Evolutionary conservation across 768 basidiomycete species (phyloP), one percentile per base, ranked within the genome.

Genomic region (Suillus decipiens): DNA sequence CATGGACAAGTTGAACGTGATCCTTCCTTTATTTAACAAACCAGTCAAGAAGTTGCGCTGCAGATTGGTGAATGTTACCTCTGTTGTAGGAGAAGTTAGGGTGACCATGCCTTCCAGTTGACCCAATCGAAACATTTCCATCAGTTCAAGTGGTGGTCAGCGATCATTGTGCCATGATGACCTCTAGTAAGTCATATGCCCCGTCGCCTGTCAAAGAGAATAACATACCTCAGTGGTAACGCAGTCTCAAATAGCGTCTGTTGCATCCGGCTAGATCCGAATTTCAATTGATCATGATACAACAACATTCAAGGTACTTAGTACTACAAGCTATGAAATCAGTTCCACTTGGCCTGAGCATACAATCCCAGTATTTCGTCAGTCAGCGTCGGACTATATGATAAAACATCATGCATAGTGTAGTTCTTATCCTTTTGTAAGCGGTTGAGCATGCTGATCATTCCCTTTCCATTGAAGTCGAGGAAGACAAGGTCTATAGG

Each of bases 401-500:
- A 19, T 36, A 67, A 62, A 1, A 87, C 83, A 69, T 93, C 87
- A 12, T 76, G 68, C 0, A 70, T 68, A 2, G 83, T 82, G 68
- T 83, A 92, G 3, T 69, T 78, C 72, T 77, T 84, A 31, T 66
- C 70, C 5, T 48, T 80, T 75, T 89, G 86, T n/a, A 87, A 69
- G 1, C 53, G 36, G 68, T 93, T 93, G 59, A 92, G 70, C 33
- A 84, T 82, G 6, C 64, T 41, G 62, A 91, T 64, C 28, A 90
- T 69, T 64, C 83, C 76, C 6, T 68, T 59, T 69, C 81, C 77
- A 69, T 92, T 86, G 73, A 91, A 93, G 72, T 88, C 79, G 50
- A 89, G 79, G 72, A 93, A 94, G 42, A 93, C 87, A 22, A 94
- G 80, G 66, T 94, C 92, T 64, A 94, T 80, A 0, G 77, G 77